A percentile compares a stretch with the other conserved stretches of the same genome.
phyloP scores from a whole-genome alignment of 805 yeast species.

The Myxozyma vanderwaltii region DNA sequence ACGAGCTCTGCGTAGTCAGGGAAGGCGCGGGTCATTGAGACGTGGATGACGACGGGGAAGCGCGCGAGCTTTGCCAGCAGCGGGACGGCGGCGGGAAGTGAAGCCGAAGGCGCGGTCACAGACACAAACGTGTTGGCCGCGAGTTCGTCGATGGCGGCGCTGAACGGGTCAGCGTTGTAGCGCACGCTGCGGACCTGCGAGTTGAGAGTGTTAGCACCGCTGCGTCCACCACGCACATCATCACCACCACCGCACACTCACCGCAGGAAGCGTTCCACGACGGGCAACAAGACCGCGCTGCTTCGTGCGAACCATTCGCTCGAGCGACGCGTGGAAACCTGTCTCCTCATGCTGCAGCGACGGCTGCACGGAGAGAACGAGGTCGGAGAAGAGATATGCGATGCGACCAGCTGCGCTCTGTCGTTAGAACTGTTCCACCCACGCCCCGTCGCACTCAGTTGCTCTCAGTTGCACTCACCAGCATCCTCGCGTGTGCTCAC shows the following conservation, averaged over 20 bases:
- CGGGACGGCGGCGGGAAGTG: slow-evolving; percentile 63
- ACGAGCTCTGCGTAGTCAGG: slow-evolving; percentile 70
- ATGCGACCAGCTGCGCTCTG: slow-evolving; percentile 27
- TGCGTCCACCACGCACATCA: no score
- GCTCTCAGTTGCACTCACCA: slow-evolving; percentile 10
- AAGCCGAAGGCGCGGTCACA: slow-evolving; percentile 55
- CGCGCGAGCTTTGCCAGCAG: slow-evolving; percentile 49
- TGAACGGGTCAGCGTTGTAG: slow-evolving; percentile 57
- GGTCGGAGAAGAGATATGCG: slow-evolving; percentile 32
- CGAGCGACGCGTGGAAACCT: slow-evolving; percentile 29
- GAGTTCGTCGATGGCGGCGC: slow-evolving; percentile 46
- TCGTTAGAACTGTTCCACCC: no score
- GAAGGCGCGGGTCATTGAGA: slow-evolving; percentile 40
- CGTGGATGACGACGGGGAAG: slow-evolving; percentile 59
- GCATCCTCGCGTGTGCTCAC: slow-evolving; percentile 32
- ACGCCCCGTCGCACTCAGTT: background rate
- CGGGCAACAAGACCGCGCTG: slow-evolving; percentile 30
- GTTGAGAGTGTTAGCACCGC: background rate
- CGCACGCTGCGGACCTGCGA: slow-evolving; percentile 39
- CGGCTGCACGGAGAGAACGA: slow-evolving; percentile 31
- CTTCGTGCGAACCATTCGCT: slow-evolving; percentile 21
- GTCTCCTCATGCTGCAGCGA: slow-evolving; percentile 8
- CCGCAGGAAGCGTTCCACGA: slow-evolving; percentile 27
- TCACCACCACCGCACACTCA: no score
- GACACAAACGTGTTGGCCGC: slow-evolving; percentile 44